Percentiles rank a stretch among this genome's conserved stretches.
Conservation (phyloP, 805 yeast species). For the Yarrowia sp. region DNA sequence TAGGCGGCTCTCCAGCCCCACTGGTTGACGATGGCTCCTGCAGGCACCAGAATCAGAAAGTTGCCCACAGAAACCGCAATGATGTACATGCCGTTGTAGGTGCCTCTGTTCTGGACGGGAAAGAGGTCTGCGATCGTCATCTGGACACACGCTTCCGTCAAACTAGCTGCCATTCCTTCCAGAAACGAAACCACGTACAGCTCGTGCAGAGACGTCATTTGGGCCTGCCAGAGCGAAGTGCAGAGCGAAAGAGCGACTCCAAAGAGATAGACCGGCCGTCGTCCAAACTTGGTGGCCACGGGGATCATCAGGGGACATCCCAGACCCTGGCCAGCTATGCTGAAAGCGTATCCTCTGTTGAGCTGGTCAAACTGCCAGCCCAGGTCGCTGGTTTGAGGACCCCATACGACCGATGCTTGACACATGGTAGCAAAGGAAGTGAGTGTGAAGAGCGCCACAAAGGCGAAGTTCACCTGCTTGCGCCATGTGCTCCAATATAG, state of each 20-base stretch:
- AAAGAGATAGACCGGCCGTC: slow-evolving; percentile 28
- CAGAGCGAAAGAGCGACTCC: slow-evolving; percentile 7
- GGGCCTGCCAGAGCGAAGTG: slow-evolving; percentile 27
- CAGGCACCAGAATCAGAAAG: slow-evolving; percentile 32
- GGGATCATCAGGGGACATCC: slow-evolving; percentile 30
- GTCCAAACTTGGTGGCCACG: slow-evolving; percentile 27
- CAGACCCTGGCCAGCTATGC: slow-evolving; percentile 27
- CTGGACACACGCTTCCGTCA: slow-evolving; percentile 31
- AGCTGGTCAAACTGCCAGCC: slow-evolving; percentile 27
- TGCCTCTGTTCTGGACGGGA: slow-evolving; percentile 34
- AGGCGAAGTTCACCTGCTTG: slow-evolving; percentile 20
- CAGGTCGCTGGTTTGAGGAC: slow-evolving; percentile 17
- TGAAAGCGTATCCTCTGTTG: slow-evolving; percentile 28
- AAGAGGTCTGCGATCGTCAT: slow-evolving; percentile 34
- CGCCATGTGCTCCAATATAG: slow-evolving; percentile 27
- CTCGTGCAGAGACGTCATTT: slow-evolving; percentile 22
- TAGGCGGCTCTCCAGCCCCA: slow-evolving; percentile 35
- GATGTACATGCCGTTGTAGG: slow-evolving; percentile 32
- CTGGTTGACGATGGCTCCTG: slow-evolving; percentile 32
- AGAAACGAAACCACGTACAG: slow-evolving; percentile 25
- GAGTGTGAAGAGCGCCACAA: slow-evolving; percentile 25
- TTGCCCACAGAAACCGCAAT: slow-evolving; percentile 34
- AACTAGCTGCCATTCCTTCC: slow-evolving; percentile 24
- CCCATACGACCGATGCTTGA: slow-evolving; percentile 28
- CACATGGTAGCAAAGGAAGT: slow-evolving; percentile 18